A percentile compares a stretch with the other conserved stretches of the same genome.
phyloP scores from a whole-genome alignment of 2,329 filamentous ascomycete species.

The Grosmannia serpens region DNA sequence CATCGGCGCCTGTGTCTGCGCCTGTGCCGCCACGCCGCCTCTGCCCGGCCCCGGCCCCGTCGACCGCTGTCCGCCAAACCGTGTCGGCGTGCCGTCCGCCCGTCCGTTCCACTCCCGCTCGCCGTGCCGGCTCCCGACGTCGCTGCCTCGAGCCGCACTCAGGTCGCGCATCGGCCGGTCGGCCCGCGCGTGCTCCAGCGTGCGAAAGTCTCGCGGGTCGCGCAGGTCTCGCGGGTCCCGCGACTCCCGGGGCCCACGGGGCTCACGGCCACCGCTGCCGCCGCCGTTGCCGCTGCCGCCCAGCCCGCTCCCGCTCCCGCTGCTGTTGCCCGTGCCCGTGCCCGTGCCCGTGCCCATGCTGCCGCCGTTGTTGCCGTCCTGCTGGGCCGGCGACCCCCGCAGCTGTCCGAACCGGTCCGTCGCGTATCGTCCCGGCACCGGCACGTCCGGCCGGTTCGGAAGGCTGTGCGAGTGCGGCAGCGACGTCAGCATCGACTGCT shows the following conservation, averaged over 20 bases:
- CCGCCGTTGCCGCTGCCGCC: background rate
- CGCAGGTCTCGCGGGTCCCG: constrained; percentile 28
- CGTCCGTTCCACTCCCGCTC: constrained; percentile 27
- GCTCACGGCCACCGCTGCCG: background rate
- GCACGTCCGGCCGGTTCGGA: constrained; percentile 19
- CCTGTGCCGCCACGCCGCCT: too few species aligned
- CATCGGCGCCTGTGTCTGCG: background rate
- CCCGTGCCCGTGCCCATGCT: background rate
- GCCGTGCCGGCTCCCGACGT: constrained; percentile 18
- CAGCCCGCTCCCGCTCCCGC: background rate
- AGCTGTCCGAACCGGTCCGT: constrained; percentile 16
- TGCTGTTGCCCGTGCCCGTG: background rate
- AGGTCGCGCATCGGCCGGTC: constrained; percentile 28
- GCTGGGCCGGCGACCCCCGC: constrained; percentile 4
- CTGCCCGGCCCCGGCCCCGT: background rate
- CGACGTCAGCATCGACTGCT: constrained; percentile 22
- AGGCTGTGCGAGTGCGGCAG: constrained; percentile 17
- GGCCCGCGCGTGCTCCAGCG: constrained; percentile 27
- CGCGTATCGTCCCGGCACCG: constrained; percentile 10
- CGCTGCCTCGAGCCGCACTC: constrained; percentile 27
- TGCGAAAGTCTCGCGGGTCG: constrained; percentile 21
- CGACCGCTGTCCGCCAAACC: constrained; percentile 11
- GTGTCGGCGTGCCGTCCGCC: constrained; percentile 15
- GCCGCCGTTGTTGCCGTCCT: background rate
- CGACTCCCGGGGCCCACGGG: constrained; percentile 14